Base-by-base conservation (phyloP, 352 stramenopile species). In the Pythium pectinolyticum region DNA sequence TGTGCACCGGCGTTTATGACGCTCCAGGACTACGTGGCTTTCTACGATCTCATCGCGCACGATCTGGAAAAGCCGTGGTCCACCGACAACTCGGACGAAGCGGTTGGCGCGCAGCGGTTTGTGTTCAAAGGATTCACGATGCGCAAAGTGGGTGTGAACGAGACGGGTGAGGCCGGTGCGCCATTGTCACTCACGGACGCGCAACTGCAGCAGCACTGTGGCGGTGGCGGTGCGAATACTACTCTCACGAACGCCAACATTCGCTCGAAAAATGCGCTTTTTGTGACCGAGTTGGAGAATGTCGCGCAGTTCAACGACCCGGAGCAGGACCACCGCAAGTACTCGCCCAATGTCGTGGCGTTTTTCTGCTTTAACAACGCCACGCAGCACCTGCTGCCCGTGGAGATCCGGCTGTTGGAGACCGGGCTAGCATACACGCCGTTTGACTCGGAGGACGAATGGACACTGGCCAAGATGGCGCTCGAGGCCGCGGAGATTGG, bases 41-140 rank as follows among this genome's bases (percentile, higher is more conserved):
- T 61, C 54, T 61, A 61, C 54, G 54, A 61, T 27, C 41, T 52
- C 28, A 61, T 61, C 31, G n/a, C 43, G 50, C 30, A 61, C 28
- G 54, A 61, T 25, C 30, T 59, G 15, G 34, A 60, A n/a, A 53
- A 65, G 30, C 59, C 69, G 17, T 56, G 62, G 50, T 49, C 58
- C 27, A 51, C 66, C 17, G 69, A 87, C 63, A 70, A 74, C 12
- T 74, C 63, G 24, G 75, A 85, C 54, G 71, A 39, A 14, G 64
- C 51, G 51, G 82, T 85, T 49, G 78, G 74, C 2, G 62, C 58
- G 27, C 70, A 79, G 51, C 72, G 78, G 15, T 39, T 80, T 27
- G 73, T 71, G 53, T 53, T 82, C n/a, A 79, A 80, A 14, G 69
- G 72, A 32, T 84, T 84, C 61, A 78, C 64, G 17, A 53, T 87